Evolutionary conservation across 2,329 filamentous ascomycete genomes (phyloP).

Genomic region (Apiospora pterosperma): DNA sequence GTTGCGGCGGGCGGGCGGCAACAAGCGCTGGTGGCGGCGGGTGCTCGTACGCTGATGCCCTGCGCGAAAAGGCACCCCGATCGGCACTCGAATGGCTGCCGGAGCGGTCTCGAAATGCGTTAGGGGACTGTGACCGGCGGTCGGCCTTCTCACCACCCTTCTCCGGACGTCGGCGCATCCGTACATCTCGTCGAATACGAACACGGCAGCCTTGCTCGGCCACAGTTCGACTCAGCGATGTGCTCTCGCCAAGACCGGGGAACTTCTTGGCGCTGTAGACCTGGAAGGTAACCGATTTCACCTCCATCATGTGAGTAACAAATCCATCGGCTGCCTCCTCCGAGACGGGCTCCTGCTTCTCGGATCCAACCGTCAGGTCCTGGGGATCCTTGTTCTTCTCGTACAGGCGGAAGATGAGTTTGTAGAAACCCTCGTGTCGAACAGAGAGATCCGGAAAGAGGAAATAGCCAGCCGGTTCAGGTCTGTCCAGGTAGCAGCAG

Average conservation of each 20-base stretch:
- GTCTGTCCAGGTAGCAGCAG: conserved; percentile 92
- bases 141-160: conserved; percentile 59
- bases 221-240: conserved; percentile 80
- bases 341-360: conserved; percentile 25
- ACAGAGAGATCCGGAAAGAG: conserved; percentile 97
- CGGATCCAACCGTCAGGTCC: conserved; percentile 63
- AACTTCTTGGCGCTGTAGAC: conserved; percentile 99
- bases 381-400: conserved; percentile 86
- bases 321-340: conserved; percentile 37
- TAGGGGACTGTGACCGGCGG: conserved; percentile 26
- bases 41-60: conserved; percentile 24
- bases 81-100: conserved; percentile 30
- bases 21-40: conserved; percentile 18
- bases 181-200: conserved; percentile 88
- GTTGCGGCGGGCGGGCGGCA: background rate
- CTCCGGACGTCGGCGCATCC: conserved; percentile 80
- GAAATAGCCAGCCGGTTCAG: conserved; percentile 80
- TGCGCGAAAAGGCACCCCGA: conserved; percentile 20
- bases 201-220: conserved; percentile 97
- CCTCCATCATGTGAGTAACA: conserved; percentile 83
- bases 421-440: conserved; percentile 89
- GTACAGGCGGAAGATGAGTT: conserved; percentile 88
- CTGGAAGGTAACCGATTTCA: conserved; percentile 81
- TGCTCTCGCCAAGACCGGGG: conserved; percentile 88
- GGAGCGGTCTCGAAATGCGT: conserved; percentile 27